Evolutionary conservation across 1,139 yeast species (phyloP), one percentile per base, ranked within the genome.

Genomic region (Candida sp.): DNA sequence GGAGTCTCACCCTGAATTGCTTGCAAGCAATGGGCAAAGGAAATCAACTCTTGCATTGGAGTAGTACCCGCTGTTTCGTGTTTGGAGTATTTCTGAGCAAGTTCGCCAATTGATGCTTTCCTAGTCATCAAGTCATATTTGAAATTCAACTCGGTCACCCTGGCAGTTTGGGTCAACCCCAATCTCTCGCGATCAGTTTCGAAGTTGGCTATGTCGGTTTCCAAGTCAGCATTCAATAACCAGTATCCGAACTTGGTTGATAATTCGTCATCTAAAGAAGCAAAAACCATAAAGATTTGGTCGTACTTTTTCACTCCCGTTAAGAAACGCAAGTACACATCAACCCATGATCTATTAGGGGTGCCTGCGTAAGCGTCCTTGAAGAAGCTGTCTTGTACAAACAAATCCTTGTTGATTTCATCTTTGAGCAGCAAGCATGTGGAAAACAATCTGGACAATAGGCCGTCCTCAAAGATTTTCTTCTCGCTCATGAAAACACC

Each of bases 1-100:
- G 49, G 27, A 11, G 30, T 30, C 3, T 50, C 51, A 2, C 17
- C 8, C 38, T 49, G 58, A 37, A 66, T 50, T 4, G 63, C 54
- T 34, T 58, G 49, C 52, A 70, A 51, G n/a, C 67, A 60, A n/a
- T 57, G 57, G 7, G 68, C 61, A 48, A 61, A 63, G 39, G 61
- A 54, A 8, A 62, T 42, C n/a, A 57, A 49, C 32, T 64, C 68
- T 22, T 57, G 56, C 25, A 63, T 51, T 25, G 49, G 52, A 8
- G 55, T 50, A 3, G 63, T 56, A n/a, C 54, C 48, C 3, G 51
- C 43, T 6, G 26, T 25, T 4, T 54, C 54, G 31, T 59, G 47
- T 2, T 48, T 50, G 2, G 52, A 50, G 48, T 67, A 67, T 39
- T 61, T 58, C 5, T 55, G 48, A 25, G 61, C 42, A 4, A 68